A percentile compares a stretch with the other conserved stretches of the same genome.
These are phyloP conservation scores for Periconia sp. DNA, from an alignment of 2,329 filamentous ascomycete species.

Conservation along the genomic window DNA sequence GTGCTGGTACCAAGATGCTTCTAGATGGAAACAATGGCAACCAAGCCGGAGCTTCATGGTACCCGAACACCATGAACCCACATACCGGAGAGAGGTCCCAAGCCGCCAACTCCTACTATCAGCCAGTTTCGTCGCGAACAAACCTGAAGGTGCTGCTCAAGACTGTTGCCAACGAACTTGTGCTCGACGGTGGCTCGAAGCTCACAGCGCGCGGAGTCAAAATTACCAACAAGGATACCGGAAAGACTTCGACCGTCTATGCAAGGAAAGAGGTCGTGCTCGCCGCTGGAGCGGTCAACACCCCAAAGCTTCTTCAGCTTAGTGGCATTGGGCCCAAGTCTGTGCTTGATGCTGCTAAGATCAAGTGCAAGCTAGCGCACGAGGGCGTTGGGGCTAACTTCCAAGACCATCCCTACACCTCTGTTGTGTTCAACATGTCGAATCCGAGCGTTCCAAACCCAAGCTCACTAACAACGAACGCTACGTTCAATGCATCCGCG, in stretches of 20 bases:
- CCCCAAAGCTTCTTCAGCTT: slow-evolving; percentile 58
- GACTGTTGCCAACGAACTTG: slow-evolving; percentile 25
- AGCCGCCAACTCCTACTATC: slow-evolving; percentile 39
- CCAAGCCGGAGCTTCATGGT: slow-evolving; percentile 44
- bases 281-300: slow-evolving; percentile 62
- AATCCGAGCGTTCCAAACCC: slow-evolving; percentile 29
- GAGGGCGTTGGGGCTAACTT: slow-evolving; percentile 42
- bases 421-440: slow-evolving; percentile 25
- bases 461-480: slow-evolving; percentile 23
- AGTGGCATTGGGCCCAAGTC: slow-evolving; percentile 38
- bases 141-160: slow-evolving; percentile 38
- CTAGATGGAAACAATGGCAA: slow-evolving; percentile 32
- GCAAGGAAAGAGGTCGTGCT: slow-evolving; percentile 61
- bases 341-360: slow-evolving; percentile 32
- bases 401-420: slow-evolving; percentile 39
- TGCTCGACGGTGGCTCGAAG: slow-evolving; percentile 25
- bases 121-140: slow-evolving; percentile 28
- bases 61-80: slow-evolving; percentile 42
- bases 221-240: slow-evolving; percentile 24
- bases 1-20: slow-evolving; percentile 24
- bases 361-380: slow-evolving; percentile 30
- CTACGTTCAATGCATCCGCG: slow-evolving; percentile 34
- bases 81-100: slow-evolving; percentile 36
- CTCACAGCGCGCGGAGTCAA: slow-evolving; percentile 32
- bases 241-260: slow-evolving; percentile 22